Base-by-base conservation (phyloP, 495 filamentous ascomycete genomes). In the Hypoxylon cercidicola region DNA sequence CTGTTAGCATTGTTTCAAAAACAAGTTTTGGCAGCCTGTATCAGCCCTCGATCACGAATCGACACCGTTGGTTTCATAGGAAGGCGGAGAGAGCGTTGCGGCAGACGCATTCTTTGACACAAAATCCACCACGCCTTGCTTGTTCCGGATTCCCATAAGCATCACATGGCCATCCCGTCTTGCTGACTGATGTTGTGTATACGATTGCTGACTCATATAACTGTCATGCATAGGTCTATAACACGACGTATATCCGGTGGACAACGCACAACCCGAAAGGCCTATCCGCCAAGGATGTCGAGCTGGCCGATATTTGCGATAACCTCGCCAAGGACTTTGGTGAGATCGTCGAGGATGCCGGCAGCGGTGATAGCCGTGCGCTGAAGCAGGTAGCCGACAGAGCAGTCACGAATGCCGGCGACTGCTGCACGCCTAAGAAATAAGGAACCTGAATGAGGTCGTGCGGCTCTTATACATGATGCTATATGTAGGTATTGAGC, bases 231-330 rank as follows among this genome's bases (percentile, higher is more conserved):
- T 53, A 88, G 86, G 79, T 84, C 6, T 89, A 85, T 73, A 88
- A 88, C 63, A 84, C 77, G 23, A 81, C 81, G 13, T 81, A 81
- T 66, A 86, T 90, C 54, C 80, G 85, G 39, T 93, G 89, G 90
- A 93, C 89, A 10, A 93, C 90, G 15, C 90, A 93, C 75, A 79
- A 79, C 43, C 89, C 88, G 8, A 78, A 81, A 18, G 90, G 90
- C n/a, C 79, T 93, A n/a, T 88, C 88, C 0, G 60, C 76, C 20
- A 88, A 88, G 62, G 90, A 93, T 68, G 72, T 89, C 35, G 71
- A 80, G 13, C 81, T 93, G 75, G 90, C 90, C 0, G 74, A 72
- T 39, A 81, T 85, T 58, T 93, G 90, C 73, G 89, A 93, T 71
- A 69, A 81, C 54, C 79, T 86, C 23, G 86, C 85, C 13, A 48